Base-by-base conservation (phyloP, 805 yeast genomes). In the Candida jianshihensis region DNA sequence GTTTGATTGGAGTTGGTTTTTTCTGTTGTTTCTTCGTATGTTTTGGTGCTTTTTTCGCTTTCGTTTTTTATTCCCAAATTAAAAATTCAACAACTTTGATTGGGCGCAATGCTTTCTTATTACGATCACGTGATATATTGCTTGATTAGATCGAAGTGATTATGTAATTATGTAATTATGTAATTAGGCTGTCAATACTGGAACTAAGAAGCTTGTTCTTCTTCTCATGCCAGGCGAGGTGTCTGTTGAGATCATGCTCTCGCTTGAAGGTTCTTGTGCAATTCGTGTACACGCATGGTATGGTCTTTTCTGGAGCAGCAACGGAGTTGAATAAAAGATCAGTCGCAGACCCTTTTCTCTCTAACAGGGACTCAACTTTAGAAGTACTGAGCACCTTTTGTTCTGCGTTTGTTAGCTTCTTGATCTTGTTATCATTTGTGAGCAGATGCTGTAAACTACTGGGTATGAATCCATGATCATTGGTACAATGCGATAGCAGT, bases 211-310 rank as follows among this genome's bases (percentile, higher is more conserved):
- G 11, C 10, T 38, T 42, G 26, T 47, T 54, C 19, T 48, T 40
- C 15, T 55, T 57, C 11, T 59, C 59, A 46, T 75, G 81, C 81
- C 81, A 75, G 27, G 51, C 55, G 34, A 75, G 42, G 48, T 75
- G 82, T 30, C 79, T 60, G 14, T 53, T 46, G 19, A 75, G 47
- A 47, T 73, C 80, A 44, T 63, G 63, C 0, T 66, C 63, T 41
- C 70, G 66, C 35, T 65, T 64, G 51, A 81, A 81, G 6, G 63
- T 60, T 39, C 86, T 63, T 24, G 58, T 59, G 53, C 89, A 81
- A 29, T 66, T 66, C 4, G 47, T 53, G 40, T 61, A 70, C 0
- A 75, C 66, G 49, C 88, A 81, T 0, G 48, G 36, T 1, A 68
- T 49, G 31, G 46, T 59, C 28, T 63, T 63, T 46, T 36, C 51